Evolutionary conservation across 2,329 filamentous ascomycete genomes (phyloP).

Genomic region (Pyrenophora seminiperda): DNA sequence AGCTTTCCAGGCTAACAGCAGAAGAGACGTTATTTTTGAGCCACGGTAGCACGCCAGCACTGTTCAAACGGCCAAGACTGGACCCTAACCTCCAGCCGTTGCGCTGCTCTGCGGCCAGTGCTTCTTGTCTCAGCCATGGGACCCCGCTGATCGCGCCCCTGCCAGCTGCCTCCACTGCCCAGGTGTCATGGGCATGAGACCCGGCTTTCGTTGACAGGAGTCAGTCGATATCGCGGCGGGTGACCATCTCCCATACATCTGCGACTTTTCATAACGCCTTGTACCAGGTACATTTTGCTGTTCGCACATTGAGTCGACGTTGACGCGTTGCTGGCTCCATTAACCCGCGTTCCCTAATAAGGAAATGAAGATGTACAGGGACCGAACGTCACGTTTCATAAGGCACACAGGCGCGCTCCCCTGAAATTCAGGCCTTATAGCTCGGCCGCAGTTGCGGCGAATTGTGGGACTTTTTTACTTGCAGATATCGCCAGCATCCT

Average conservation of each 20-base stretch:
- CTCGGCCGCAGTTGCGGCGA: slow-evolving; percentile 17
- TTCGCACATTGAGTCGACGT: not conserved
- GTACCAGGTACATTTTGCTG: not conserved
- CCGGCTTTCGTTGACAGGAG: slow-evolving; percentile 5
- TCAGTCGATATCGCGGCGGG: slow-evolving; percentile 5
- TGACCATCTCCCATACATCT: too few relatives aligned
- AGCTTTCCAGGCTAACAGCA: not conserved
- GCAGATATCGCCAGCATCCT: slow-evolving; percentile 2
- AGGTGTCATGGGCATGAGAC: not conserved
- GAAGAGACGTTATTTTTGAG: not conserved
- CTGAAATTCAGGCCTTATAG: slow-evolving; percentile 23
- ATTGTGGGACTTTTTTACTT: not conserved
- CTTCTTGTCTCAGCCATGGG: not conserved
- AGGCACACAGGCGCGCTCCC: slow-evolving; percentile 21
- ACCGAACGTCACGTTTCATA: slow-evolving; percentile 30
- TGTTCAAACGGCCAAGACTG: not conserved
- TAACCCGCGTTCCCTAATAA: not conserved
- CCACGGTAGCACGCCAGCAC: not conserved
- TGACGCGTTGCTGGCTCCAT: slow-evolving; percentile 3
- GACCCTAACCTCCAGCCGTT: not conserved
- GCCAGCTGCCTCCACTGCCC: not conserved
- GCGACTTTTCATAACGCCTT: not conserved
- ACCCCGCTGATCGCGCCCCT: not conserved
- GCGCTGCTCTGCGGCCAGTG: not conserved
- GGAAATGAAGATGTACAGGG: slow-evolving; percentile 29